These are phyloP conservation scores for Alopecurus myosuroides DNA, from an alignment of 176 grass and related monocot species.

Conservation along the genomic window DNA sequence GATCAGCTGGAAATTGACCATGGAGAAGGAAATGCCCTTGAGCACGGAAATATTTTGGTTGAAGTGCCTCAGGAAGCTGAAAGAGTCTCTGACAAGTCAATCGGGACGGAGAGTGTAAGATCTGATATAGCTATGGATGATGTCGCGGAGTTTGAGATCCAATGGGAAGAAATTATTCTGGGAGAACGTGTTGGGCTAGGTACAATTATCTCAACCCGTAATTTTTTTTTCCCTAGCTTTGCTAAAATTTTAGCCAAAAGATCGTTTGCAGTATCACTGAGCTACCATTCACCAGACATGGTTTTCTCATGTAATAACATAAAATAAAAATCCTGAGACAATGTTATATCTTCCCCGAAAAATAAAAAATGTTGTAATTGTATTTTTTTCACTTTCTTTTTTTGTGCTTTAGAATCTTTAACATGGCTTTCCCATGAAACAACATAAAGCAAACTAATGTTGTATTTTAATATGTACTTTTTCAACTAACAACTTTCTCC, in stretches of 20 bases:
- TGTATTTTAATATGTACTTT: constrained; percentile 1
- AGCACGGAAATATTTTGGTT: constrained; percentile 41
- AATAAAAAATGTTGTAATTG: background rate
- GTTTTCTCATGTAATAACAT: background rate
- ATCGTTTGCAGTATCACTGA: constrained; percentile 1
- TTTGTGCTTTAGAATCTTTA: constrained; percentile 54
- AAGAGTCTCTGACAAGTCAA: constrained; percentile 70
- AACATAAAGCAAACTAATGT: background rate
- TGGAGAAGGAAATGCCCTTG: constrained; percentile 37
- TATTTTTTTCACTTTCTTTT: constrained; percentile 9
- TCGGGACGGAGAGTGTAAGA: constrained; percentile 72
- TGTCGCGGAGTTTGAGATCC: constrained; percentile 89
- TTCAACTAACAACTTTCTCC: constrained; percentile 14
- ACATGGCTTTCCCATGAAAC: background rate
- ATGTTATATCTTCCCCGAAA: background rate
- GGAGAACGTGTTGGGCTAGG: constrained; percentile 93
- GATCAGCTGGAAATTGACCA: constrained; percentile 46
- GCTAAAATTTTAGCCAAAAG: background rate
- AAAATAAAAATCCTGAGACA: background rate
- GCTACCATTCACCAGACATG: background rate
- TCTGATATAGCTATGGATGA: constrained; percentile 85
- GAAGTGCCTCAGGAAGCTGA: constrained; percentile 59
- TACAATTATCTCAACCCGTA: constrained; percentile 34
- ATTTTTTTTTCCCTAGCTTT: background rate
- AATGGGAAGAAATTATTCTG: constrained; percentile 88